phyloP scores from a whole-genome alignment of 805 yeast species.

The Wickerhamomyces subpelliculosus region DNA sequence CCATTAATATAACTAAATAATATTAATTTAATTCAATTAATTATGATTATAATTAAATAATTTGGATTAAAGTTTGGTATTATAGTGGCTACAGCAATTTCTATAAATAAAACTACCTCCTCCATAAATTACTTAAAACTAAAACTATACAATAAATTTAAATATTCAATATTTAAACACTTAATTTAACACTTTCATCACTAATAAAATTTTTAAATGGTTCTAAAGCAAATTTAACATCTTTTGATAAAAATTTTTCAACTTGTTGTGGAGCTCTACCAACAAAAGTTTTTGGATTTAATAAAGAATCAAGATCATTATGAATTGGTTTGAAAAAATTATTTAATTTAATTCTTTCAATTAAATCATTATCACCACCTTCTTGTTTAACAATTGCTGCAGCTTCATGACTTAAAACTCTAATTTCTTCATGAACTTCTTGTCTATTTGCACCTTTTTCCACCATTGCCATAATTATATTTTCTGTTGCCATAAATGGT shows the following conservation, averaged over 20 bases:
- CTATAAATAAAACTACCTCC: no score
- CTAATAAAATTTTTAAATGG: conserved; percentile 57
- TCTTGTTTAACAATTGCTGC: conserved; percentile 95
- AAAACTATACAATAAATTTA: no score
- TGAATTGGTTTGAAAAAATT: conserved; percentile 86
- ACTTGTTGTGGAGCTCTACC: conserved; percentile 99
- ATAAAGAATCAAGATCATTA: conserved; percentile 68
- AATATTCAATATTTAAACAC: conserved; percentile 43
- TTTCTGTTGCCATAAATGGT: conserved; percentile 99
- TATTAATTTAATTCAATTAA: no score
- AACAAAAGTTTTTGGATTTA: conserved; percentile 90
- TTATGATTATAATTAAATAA: no score
- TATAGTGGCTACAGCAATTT: no score
- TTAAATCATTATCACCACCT: conserved; percentile 97
- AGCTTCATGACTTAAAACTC: conserved; percentile 96
- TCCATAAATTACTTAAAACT: no score
- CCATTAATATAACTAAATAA: no score
- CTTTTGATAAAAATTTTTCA: conserved; percentile 80
- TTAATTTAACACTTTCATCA: conserved; percentile 65
- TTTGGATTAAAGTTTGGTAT: no score
- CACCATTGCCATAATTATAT: conserved; percentile 99
- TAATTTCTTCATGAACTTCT: conserved; percentile 95
- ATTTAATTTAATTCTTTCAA: conserved; percentile 74
- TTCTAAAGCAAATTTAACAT: conserved; percentile 76
- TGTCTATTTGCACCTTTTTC: conserved; percentile 97